Base-by-base conservation (phyloP, 768 basidiomycete genomes). In the Phanerodontia chrysosporium region DNA sequence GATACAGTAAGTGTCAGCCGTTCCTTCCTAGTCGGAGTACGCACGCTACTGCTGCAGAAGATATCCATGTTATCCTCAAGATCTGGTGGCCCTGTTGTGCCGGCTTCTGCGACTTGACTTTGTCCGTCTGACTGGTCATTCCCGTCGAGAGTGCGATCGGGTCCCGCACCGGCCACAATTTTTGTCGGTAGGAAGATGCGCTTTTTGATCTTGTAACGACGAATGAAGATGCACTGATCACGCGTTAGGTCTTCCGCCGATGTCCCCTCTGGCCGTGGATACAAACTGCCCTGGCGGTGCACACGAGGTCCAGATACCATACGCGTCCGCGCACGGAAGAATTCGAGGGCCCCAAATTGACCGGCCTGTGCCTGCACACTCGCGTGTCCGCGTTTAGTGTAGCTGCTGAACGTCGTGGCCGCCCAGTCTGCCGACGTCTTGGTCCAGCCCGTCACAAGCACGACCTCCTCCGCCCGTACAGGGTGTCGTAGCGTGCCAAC, bases 181-280 rank as follows among this genome's bases (percentile, higher is more conserved):
- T 42, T 42, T 8, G 4, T 2, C 25, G 12, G 6, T 7, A 21
- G 22, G 5, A 52, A 49, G 57, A 10, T 24, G 1, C 60, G 48
- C 14, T 24, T 45, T 51, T 62, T 65, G 35, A 62, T 24, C 60
- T 57, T 64, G 45, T 60, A 64, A 14, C 61, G 59, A 4, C 30
- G 13, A 12, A 51, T 5, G 22, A 30, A 21, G 7, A 51, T 10
- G 8, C 24, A 27, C 24, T 49, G 25, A n/a, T 27, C 48, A 5
- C n/a, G 22, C 13, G 10, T 49, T 1, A 29, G 48, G 13, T 9
- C 14, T 25, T 1, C n/a, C 6, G 13, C 2, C 12, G 14, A 10
- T 9, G 25, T 49, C 9, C 24, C 9, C 28, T 14, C 16, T 10
- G 24, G 13, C 24, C 24, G 9, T 2, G 16, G 24, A 49, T 49